These are phyloP conservation scores for Avena atlantica DNA, from an alignment of 176 grass and related monocot species.

Conservation along the genomic window DNA sequence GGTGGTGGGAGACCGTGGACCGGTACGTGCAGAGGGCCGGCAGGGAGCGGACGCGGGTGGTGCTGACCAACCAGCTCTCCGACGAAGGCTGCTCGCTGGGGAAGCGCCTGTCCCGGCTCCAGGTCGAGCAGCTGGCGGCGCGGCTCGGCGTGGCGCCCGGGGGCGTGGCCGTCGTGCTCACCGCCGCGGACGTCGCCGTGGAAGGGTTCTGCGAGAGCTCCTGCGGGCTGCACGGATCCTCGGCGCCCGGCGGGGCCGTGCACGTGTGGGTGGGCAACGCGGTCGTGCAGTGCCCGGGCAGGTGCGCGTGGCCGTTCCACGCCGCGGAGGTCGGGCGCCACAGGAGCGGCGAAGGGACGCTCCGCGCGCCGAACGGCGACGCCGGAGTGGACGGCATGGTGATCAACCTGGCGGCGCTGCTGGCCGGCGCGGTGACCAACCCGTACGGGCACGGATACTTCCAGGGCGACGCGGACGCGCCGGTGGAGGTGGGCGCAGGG, in stretches of 20 bases:
- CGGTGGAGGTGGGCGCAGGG: conserved; percentile 67
- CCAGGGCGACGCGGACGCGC: conserved; percentile 62
- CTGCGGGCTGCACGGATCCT: conserved; percentile 61
- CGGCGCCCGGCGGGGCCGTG: neutral
- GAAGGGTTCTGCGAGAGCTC: conserved; percentile 66
- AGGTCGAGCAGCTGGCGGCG: conserved; percentile 59
- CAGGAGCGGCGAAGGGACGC: conserved; percentile 32
- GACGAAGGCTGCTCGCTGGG: conserved; percentile 66
- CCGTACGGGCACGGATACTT: conserved; percentile 77
- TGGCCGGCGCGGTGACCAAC: conserved; percentile 79
- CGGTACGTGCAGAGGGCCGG: conserved; percentile 71
- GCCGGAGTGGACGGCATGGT: conserved; percentile 74
- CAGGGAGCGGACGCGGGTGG: conserved; percentile 50
- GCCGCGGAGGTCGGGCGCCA: conserved; percentile 29
- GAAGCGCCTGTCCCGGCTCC: conserved; percentile 47
- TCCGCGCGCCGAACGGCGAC: conserved; percentile 73
- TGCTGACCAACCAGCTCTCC: conserved; percentile 74
- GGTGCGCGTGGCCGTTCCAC: conserved; percentile 91
- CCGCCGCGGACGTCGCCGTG: conserved; percentile 71
- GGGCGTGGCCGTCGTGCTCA: conserved; percentile 76
- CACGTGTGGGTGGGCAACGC: conserved; percentile 85
- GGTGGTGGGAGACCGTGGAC: conserved; percentile 85
- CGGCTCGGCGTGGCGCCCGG: conserved; percentile 69
- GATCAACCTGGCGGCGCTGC: conserved; percentile 77
- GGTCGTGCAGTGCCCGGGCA: conserved; percentile 66